These are phyloP conservation scores for Parathielavia hyrcaniae DNA, from an alignment of 495 filamentous ascomycete genomes.

Conservation along the genomic window DNA sequence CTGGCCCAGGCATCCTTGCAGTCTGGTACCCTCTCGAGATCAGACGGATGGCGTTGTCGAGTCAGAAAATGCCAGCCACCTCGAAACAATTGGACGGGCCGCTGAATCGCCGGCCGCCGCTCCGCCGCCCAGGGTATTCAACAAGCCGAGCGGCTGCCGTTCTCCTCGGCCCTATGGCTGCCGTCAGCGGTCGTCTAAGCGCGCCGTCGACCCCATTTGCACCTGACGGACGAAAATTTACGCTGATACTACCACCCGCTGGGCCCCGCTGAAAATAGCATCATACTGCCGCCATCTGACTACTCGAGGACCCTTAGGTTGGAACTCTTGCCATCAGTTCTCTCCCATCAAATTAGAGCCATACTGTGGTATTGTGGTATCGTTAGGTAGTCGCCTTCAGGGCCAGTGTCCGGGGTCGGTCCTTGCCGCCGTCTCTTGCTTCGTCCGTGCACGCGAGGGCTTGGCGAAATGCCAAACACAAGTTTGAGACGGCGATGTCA, in stretches of 20 bases:
- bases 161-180: constrained; percentile 4
- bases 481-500: constrained; percentile 46
- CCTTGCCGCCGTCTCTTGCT: constrained; percentile 3
- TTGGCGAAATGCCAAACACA: constrained; percentile 41
- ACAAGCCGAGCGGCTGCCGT: constrained; percentile 12
- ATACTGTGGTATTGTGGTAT: background rate
- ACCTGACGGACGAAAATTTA: no score
- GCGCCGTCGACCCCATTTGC: no score
- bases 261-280: no score
- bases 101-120: constrained; percentile 2
- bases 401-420: constrained; percentile 3
- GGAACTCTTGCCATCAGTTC: no score
- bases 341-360: no score
- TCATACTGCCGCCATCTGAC: no score
- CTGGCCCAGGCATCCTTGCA: background rate
- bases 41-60: background rate
- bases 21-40: no score
- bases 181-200: constrained; percentile 14
- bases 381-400: constrained; percentile 1
- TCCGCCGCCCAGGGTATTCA: constrained; percentile 5
- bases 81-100: constrained; percentile 2
- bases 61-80: constrained; percentile 3
- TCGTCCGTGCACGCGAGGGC: constrained; percentile 18
- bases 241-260: background rate
- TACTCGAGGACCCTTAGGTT: no score